These are phyloP conservation scores for Auriscalpium microsporum DNA, from an alignment of 768 basidiomycete genomes.

Conservation along the genomic window DNA sequence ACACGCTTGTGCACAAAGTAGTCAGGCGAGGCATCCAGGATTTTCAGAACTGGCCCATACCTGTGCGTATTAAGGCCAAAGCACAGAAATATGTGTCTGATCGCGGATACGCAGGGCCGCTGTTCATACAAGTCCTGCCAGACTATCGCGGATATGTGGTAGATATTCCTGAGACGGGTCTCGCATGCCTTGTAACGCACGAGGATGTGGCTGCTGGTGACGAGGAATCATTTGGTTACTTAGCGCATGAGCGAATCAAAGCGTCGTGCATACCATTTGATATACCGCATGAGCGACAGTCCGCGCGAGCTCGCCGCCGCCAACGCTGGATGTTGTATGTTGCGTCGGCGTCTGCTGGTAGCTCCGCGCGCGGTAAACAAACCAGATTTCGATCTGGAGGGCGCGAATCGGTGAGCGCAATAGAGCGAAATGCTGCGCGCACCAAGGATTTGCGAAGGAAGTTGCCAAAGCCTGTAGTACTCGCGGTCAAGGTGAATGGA, in stretches of 20 bases:
- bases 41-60: background rate
- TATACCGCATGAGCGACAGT: background rate
- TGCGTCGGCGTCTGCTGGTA: too few species aligned
- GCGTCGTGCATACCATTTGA: background rate
- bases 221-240: background rate
- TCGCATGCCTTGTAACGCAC: background rate
- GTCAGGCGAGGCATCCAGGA: background rate
- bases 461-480: constrained; percentile 8
- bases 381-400: background rate
- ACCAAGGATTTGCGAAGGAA: background rate
- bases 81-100: background rate
- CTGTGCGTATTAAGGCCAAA: background rate
- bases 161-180: background rate
- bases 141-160: background rate
- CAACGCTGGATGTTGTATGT: background rate
- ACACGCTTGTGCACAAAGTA: background rate
- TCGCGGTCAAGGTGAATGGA: constrained; percentile 15
- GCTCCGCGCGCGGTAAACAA: background rate
- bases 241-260: background rate
- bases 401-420: background rate
- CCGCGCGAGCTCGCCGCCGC: background rate
- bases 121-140: background rate
- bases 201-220: background rate
- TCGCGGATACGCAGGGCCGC: background rate
- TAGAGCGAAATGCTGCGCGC: background rate